Conservation (phyloP, 495 filamentous ascomycete genomes). For the Lasiosphaeria hispida region DNA sequence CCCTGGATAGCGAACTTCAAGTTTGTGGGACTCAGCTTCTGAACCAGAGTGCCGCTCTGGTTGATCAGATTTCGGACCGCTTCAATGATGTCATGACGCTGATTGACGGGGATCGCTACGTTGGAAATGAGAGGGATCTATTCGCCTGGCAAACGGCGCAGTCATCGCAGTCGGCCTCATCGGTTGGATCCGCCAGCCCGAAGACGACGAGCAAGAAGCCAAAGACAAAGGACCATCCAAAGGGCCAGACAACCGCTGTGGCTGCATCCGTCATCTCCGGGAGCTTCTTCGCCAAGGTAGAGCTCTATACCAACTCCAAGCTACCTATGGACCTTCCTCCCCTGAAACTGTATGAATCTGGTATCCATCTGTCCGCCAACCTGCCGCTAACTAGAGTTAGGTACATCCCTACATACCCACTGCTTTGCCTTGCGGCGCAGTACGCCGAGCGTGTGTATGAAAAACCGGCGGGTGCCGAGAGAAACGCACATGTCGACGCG, state of each 20-base stretch:
- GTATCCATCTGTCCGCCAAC: background rate
- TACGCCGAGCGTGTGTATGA: constrained; percentile 72
- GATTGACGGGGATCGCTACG: constrained; percentile 66
- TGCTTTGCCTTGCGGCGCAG: constrained; percentile 70
- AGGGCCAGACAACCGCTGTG: constrained; percentile 38
- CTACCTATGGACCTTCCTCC: constrained; percentile 64
- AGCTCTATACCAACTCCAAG: constrained; percentile 74
- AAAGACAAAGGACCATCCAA: constrained; percentile 25
- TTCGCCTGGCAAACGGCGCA: constrained; percentile 41
- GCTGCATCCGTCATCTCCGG: constrained; percentile 40
- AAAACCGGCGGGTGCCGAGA: constrained; percentile 56
- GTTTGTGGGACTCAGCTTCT: constrained; percentile 40
- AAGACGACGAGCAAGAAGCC: constrained; percentile 28
- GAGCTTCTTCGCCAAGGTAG: constrained; percentile 73
- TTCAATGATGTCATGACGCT: constrained; percentile 63
- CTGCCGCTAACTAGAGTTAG: constrained; percentile 32
- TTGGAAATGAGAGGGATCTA: constrained; percentile 61
- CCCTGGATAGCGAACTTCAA: constrained; percentile 38
- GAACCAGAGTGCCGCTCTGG: constrained; percentile 49
- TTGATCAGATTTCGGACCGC: constrained; percentile 55
- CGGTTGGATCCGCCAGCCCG: constrained; percentile 3
- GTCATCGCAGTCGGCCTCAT: constrained; percentile 19
- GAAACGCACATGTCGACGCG: constrained; percentile 61
- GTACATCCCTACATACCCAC: constrained; percentile 65
- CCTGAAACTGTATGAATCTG: constrained; percentile 57